phyloP scores from a whole-genome alignment of 805 yeast genomes.

The Lipomyces yamanashiensis region DNA sequence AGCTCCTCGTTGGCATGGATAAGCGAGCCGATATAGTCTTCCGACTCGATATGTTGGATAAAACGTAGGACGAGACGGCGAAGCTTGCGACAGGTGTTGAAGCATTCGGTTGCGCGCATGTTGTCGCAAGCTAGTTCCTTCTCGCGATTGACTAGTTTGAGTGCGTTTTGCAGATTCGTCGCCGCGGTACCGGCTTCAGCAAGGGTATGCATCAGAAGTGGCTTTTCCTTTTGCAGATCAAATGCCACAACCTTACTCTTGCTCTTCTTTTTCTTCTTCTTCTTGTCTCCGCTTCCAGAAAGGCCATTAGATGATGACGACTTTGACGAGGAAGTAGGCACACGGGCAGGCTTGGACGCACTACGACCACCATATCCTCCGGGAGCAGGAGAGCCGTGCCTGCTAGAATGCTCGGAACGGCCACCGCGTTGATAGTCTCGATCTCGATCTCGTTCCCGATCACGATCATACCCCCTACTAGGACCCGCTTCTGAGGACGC shows the following conservation, averaged over 20 bases:
- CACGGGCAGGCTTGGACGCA: background rate
- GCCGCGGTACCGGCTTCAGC: slow-evolving; percentile 79
- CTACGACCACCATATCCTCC: background rate
- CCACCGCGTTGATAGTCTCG: background rate
- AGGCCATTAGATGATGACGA: background rate
- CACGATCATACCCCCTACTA: background rate
- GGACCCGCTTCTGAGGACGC: slow-evolving; percentile 4
- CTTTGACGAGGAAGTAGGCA: background rate
- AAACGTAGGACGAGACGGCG: slow-evolving; percentile 81
- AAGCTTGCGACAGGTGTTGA: slow-evolving; percentile 73
- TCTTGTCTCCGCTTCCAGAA: slow-evolving; percentile 7
- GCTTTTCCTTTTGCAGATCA: slow-evolving; percentile 65
- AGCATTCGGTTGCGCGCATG: slow-evolving; percentile 61
- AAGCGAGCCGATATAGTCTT: slow-evolving; percentile 84
- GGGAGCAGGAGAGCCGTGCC: slow-evolving; percentile 7
- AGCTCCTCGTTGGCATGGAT: slow-evolving; percentile 90
- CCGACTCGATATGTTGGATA: slow-evolving; percentile 81
- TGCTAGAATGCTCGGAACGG: slow-evolving; percentile 4
- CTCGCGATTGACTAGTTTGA: slow-evolving; percentile 52
- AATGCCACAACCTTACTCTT: slow-evolving; percentile 13
- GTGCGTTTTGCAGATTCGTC: slow-evolving; percentile 66
- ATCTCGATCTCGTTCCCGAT: background rate
- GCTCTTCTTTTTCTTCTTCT: background rate
- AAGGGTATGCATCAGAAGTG: slow-evolving; percentile 67
- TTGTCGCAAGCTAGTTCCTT: slow-evolving; percentile 66